Evolutionary conservation across 441 rosid species (phyloP), one percentile per base, ranked within the genome.

Genomic region (Flueggea neowawraea): DNA sequence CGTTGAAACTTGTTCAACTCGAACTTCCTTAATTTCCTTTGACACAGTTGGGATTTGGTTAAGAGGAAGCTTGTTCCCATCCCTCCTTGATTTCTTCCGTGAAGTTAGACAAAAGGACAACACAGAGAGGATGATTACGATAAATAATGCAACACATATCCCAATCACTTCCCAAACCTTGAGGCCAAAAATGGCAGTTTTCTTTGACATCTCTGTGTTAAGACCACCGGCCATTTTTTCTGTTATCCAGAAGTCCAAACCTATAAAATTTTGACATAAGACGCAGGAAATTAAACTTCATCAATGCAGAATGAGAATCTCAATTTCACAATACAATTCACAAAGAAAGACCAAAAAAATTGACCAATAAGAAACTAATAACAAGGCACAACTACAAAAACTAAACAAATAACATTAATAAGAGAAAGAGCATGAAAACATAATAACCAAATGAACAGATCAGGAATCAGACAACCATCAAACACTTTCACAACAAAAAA

Each of bases 1-100:
- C 10, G 84, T 52, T n/a, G 98, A 75, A 44, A 76, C 73, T 61
- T 86, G 95, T 72, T 89, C 93, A 55, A 87, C 85, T 22, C 86
- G 76, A 53, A 94, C 89, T 72, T 94, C 99, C 75, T 89, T 90
- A 61, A 94, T 94, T 79, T 91, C 99, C 80, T 94, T 91, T 0
- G 97, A 94, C 64, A 87, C 78, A 14, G 82, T 52, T 14, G 95
- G 99, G 52, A 90, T 91, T 76, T 83, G 91, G 61, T 78, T 78
- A 64, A 78, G 58, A 16, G 96, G 89, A 70, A 85, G 80, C 60
- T 74, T 82, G 61, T 74, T 76, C 54, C 80, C 72, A 16, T 80
- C 73, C 75, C 78, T 81, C 70, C 75, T 80, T 17, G 90, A 76
- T 73, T 72, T 89, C 78, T 87, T 91, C 71, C 89, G 77, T 32